phyloP scores from a whole-genome alignment of 2,329 filamentous ascomycete species.

The Leptosphaerulina australis region DNA sequence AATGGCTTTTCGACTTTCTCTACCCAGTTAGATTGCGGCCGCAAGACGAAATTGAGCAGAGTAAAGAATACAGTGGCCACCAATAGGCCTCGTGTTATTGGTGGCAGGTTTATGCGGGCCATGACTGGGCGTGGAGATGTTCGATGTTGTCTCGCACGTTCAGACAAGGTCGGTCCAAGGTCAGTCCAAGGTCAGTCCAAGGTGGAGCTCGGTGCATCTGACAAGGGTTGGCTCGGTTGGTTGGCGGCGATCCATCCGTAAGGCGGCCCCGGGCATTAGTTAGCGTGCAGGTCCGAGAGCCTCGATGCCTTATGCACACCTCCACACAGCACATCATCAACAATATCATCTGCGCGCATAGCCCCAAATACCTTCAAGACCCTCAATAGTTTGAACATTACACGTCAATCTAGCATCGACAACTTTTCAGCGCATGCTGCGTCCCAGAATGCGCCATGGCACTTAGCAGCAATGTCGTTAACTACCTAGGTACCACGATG shows the following conservation, averaged over 20 bases:
- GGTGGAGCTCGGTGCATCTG: background rate
- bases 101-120: slow-evolving; percentile 90
- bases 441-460: slow-evolving; percentile 50
- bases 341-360: background rate
- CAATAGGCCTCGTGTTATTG: slow-evolving; percentile 83
- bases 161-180: background rate
- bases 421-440: slow-evolving; percentile 11
- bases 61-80: slow-evolving; percentile 77
- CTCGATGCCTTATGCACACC: slow-evolving; percentile 1
- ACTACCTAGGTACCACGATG: slow-evolving; percentile 60
- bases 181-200: background rate
- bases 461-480: slow-evolving; percentile 65
- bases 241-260: background rate
- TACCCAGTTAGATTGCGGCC: slow-evolving; percentile 53
- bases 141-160: background rate
- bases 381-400: background rate
- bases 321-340: background rate
- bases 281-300: background rate
- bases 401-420: background rate
- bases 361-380: background rate
- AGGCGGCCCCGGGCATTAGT: background rate
- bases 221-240: background rate
- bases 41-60: slow-evolving; percentile 78
- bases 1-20: slow-evolving; percentile 53
- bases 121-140: slow-evolving; percentile 50